Base-by-base conservation (phyloP, 139 green algal species). In the Gonium pectorale region DNA sequence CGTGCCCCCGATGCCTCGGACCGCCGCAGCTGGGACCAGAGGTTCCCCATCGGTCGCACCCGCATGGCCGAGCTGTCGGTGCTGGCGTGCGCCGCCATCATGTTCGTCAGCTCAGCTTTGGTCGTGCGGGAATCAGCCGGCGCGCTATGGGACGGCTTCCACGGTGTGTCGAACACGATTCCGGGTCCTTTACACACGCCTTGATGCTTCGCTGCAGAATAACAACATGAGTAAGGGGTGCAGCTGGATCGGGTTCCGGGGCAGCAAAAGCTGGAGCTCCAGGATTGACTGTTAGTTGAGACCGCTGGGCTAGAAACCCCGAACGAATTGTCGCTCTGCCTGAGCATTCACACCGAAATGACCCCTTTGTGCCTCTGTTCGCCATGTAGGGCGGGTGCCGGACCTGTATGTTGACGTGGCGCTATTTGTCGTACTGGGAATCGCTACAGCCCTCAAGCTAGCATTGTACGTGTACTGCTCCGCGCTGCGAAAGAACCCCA, bases 11-110 rank as follows among this genome's bases (percentile, higher is more conserved):
- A 24, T 56, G 5, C 4, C 67, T 27, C n/a, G n/a, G n/a, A n/a
- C n/a, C n/a, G n/a, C n/a, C 37, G 37, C 41, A 83, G 77, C 17
- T 74, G 49, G 17, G 35, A 85, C 35, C 33, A 67, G 44, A 64
- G 64, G 35, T 85, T 64, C 26, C 79, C 79, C 27, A 77, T 85
- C 27, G 79, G 79, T 27, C 46, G 79, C 15, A 85, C 79, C 17
- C 79, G 79, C 5, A 51, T 77, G 46, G 35, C 79, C 1, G 79
- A 85, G 63, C 44, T 85, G 46, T 67, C 64, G 0, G 79, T 85
- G 35, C 22, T 85, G 33, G 60, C 56, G 13, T 85, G 79, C 24
- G 79, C 79, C 17, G 26, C 2, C 49, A 85, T 85, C 64, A 85
- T 85, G 79, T 78, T 85, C 26, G 49, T 85, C 2, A 46, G 27